These are phyloP conservation scores for Sarocladium kiliense DNA, from an alignment of 2,329 filamentous ascomycete species.

Conservation along the genomic window DNA sequence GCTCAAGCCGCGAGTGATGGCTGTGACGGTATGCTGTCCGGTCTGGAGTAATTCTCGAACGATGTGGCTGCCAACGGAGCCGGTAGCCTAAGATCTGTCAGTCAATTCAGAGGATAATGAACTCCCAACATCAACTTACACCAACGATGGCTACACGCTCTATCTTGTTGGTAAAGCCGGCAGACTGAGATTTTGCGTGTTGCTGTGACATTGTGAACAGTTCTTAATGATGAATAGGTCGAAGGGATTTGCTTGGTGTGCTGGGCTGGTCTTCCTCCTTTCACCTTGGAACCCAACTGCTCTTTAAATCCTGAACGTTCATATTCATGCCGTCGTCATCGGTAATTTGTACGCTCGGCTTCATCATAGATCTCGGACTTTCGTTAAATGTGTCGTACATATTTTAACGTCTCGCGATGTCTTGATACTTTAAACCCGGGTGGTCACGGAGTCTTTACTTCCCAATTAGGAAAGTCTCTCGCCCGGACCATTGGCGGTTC, in stretches of 20 bases:
- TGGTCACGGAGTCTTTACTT: not conserved
- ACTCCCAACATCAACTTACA: conserved; percentile 34
- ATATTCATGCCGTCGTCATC: not conserved
- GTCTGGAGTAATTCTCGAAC: conserved; percentile 37
- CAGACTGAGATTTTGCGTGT: conserved; percentile 30
- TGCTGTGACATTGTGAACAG: conserved; percentile 16
- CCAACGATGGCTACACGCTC: conserved; percentile 42
- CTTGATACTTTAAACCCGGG: not conserved
- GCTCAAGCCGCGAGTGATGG: conserved; percentile 43
- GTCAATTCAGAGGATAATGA: not conserved
- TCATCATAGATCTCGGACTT: not conserved
- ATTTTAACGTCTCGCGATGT: not conserved
- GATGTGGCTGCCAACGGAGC: conserved; percentile 36
- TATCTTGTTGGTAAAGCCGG: conserved; percentile 34
- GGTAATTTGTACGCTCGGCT: not conserved
- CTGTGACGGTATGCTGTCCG: conserved; percentile 47
- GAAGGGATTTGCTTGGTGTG: not conserved
- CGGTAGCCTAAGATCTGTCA: conserved; percentile 28
- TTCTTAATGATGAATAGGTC: not conserved
- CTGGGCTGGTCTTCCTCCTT: not conserved
- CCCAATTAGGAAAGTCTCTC: not conserved
- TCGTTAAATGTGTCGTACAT: not conserved
- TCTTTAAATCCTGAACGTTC: too few species aligned
- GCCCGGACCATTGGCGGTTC: not conserved
- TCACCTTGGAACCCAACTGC: not conserved